phyloP scores from a whole-genome alignment of 1,284 basidiomycete species.

The Pseudozyma sp. region DNA sequence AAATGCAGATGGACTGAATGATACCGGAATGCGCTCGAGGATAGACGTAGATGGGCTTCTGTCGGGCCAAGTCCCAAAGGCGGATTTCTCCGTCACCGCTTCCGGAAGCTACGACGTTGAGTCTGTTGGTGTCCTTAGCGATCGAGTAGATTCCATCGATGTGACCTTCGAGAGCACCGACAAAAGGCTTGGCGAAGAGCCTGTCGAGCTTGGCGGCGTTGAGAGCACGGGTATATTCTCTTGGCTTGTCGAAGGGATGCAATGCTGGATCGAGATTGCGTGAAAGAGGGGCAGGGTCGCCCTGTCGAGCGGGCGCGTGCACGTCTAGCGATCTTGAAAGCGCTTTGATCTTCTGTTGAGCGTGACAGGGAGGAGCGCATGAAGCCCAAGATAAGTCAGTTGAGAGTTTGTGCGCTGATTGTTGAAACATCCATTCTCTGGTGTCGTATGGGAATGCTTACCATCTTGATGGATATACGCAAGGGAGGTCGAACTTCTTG shows the following conservation, averaged over 20 bases:
- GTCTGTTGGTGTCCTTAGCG: conserved; percentile 79
- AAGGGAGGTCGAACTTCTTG: background rate
- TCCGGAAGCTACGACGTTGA: conserved; percentile 88
- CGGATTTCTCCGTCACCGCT: conserved; percentile 96
- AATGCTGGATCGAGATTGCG: conserved; percentile 92
- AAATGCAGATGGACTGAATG: conserved; percentile 80
- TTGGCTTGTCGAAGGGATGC: conserved; percentile 90
- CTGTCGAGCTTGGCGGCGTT: conserved; percentile 96
- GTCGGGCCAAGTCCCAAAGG: conserved; percentile 83
- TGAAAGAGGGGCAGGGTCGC: conserved; percentile 86
- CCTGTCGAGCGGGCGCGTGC: conserved; percentile 75
- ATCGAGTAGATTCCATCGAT: conserved; percentile 93
- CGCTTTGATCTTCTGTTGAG: conserved; percentile 81
- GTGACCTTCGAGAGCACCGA: conserved; percentile 90
- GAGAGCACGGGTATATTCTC: conserved; percentile 92
- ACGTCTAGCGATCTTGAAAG: conserved; percentile 83
- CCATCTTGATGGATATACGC: conserved; percentile 8
- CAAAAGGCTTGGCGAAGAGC: conserved; percentile 96
- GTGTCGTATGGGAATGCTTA: background rate
- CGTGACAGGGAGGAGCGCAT: background rate
- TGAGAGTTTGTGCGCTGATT: too few species aligned
- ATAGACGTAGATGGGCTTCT: conserved; percentile 77
- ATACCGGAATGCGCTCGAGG: conserved; percentile 90
- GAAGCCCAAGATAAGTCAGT: background rate
- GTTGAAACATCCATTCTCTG: too few species aligned